Percentiles rank a stretch among this genome's conserved stretches.
Evolutionary conservation across 371 early-diverging fungal genomes (phyloP).

Genomic region (Mortierella sp.): DNA sequence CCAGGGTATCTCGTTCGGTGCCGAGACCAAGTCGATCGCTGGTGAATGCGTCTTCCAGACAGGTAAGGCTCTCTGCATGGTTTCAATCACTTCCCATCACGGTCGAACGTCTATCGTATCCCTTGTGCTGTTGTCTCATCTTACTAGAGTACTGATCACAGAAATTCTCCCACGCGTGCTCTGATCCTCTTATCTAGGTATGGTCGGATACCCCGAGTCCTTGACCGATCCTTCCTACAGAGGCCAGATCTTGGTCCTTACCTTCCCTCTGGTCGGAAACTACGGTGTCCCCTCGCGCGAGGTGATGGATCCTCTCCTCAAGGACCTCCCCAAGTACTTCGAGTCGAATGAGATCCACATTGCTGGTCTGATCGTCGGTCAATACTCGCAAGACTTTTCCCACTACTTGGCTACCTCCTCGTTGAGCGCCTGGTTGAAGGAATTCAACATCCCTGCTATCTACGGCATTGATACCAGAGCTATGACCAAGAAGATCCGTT

Average conservation of each 20-base stretch:
- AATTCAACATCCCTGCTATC: slow-evolving; percentile 89
- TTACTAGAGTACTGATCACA: not conserved
- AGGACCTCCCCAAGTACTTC: slow-evolving; percentile 88
- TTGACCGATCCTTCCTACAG: slow-evolving; percentile 96
- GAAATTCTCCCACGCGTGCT: slow-evolving; percentile 18
- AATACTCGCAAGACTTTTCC: slow-evolving; percentile 89
- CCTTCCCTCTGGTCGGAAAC: slow-evolving; percentile 95
- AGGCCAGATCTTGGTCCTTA: slow-evolving; percentile 96
- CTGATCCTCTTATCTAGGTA: slow-evolving; percentile 57
- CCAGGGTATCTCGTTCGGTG: slow-evolving; percentile 95
- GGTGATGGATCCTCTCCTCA: slow-evolving; percentile 76
- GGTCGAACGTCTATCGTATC: not conserved
- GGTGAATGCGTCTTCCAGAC: slow-evolving; percentile 99
- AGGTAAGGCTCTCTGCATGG: slow-evolving; percentile 63
- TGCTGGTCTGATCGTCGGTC: slow-evolving; percentile 89
- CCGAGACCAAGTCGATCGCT: slow-evolving; percentile 84
- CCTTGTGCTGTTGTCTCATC: not conserved
- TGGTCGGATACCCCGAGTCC: slow-evolving; percentile 96
- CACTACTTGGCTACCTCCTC: slow-evolving; percentile 92
- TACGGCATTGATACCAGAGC: slow-evolving; percentile 95
- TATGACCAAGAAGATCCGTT: slow-evolving; percentile 92
- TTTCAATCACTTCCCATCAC: not conserved
- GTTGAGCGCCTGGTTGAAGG: slow-evolving; percentile 88
- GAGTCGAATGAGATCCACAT: slow-evolving; percentile 94
- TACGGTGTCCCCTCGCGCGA: slow-evolving; percentile 94